These are phyloP conservation scores for Phialophora tarda DNA, from an alignment of 2,329 filamentous ascomycete species.

Conservation along the genomic window DNA sequence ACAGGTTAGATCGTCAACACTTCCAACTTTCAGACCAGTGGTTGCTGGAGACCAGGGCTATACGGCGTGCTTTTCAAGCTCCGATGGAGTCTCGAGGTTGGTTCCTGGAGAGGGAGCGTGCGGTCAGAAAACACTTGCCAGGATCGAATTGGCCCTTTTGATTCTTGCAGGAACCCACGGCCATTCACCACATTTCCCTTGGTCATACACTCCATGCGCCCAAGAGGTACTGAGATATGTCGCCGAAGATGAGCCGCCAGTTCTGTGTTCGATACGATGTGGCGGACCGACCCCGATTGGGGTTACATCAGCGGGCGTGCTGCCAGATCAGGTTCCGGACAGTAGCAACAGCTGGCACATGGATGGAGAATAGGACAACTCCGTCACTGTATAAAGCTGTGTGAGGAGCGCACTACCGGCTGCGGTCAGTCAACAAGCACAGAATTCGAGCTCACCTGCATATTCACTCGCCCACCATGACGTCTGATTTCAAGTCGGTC, in stretches of 20 bases:
- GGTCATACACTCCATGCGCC: background rate
- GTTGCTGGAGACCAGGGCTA: background rate
- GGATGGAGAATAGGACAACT: background rate
- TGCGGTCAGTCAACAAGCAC: background rate
- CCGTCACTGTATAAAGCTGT: background rate
- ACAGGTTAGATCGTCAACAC: background rate
- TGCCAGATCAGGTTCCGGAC: background rate
- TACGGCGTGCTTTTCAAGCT: background rate
- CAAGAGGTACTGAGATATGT: background rate
- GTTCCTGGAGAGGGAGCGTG: background rate
- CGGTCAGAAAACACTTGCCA: background rate
- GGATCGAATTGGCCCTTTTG: background rate
- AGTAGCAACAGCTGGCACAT: background rate
- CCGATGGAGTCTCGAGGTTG: background rate
- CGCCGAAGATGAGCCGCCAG: background rate
- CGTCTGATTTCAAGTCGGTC: constrained; percentile 25
- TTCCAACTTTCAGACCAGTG: background rate
- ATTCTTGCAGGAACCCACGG: background rate
- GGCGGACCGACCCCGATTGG: constrained; percentile 8
- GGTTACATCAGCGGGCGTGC: background rate
- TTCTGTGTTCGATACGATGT: background rate
- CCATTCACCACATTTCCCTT: background rate
- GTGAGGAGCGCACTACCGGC: background rate
- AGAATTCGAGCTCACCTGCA: too few species aligned
- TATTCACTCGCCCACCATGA: constrained; percentile 19